phyloP scores from a whole-genome alignment of 2,329 filamentous ascomycete genomes.

The Teratosphaeria zuluensis region DNA sequence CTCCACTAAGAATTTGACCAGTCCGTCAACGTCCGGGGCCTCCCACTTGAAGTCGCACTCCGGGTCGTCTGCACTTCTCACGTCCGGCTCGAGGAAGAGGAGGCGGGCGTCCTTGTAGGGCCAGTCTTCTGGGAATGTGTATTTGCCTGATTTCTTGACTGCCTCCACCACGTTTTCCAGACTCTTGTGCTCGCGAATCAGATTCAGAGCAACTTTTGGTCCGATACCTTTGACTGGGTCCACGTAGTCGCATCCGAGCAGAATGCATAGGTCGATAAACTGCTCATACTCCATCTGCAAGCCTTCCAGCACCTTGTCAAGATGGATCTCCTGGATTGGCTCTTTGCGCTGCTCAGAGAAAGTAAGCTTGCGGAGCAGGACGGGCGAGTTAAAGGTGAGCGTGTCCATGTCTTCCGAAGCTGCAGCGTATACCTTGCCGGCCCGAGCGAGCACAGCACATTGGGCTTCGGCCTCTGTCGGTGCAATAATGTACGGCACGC shows the following conservation, averaged over 20 bases:
- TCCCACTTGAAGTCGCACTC: conserved; percentile 98
- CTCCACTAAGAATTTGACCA: conserved; percentile 79
- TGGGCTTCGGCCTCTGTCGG: conserved; percentile 97
- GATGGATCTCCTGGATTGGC: conserved; percentile 88
- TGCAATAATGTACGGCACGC: conserved; percentile 86
- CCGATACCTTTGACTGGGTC: conserved; percentile 94
- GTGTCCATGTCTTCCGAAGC: conserved; percentile 99
- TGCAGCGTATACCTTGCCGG: conserved; percentile 91
- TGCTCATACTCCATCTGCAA: conserved; percentile 76
- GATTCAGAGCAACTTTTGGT: conserved; percentile 79
- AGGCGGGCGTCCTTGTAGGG: conserved; percentile 84
- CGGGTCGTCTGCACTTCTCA: conserved; percentile 69
- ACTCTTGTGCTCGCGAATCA: conserved; percentile 84
- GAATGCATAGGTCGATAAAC: conserved; percentile 96
- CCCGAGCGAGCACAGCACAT: conserved; percentile 79
- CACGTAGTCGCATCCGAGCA: conserved; percentile 95
- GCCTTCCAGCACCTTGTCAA: conserved; percentile 78
- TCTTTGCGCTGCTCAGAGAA: conserved; percentile 97
- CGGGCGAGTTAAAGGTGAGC: conserved; percentile 85
- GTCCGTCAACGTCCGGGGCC: conserved; percentile 76
- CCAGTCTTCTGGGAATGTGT: conserved; percentile 88
- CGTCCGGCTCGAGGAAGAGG: conserved; percentile 85
- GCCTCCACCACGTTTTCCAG: conserved; percentile 79
- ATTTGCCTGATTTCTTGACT: conserved; percentile 71
- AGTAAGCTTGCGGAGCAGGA: conserved; percentile 83